Percentiles rank a stretch among this genome's conserved stretches.
phyloP scores from a whole-genome alignment of 106 monocot genomes.

The Dioscorea zingiberensis region DNA sequence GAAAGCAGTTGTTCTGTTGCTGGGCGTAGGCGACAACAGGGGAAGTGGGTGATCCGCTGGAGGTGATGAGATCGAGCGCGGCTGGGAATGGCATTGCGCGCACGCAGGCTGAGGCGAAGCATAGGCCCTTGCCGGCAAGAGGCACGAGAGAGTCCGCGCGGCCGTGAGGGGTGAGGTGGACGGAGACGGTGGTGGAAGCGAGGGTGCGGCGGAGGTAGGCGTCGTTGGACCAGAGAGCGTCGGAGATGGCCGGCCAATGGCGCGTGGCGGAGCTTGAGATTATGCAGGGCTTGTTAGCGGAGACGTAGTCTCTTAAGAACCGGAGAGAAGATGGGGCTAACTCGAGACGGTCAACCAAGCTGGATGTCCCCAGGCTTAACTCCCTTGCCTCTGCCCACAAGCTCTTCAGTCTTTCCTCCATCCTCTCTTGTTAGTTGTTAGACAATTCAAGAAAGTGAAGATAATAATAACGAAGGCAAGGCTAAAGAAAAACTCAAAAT shows the following conservation, averaged over 20 bases:
- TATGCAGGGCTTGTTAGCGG: slow-evolving; percentile 65
- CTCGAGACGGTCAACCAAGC: slow-evolving; percentile 35
- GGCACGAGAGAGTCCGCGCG: slow-evolving; percentile 79
- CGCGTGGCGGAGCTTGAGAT: slow-evolving; percentile 54
- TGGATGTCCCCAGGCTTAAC: slow-evolving; percentile 32
- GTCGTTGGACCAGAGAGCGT: slow-evolving; percentile 47
- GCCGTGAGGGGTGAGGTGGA: slow-evolving; percentile 90
- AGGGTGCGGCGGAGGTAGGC: slow-evolving; percentile 57
- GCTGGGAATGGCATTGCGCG: slow-evolving; percentile 35
- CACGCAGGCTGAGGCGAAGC: slow-evolving; percentile 72
- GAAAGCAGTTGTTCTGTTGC: slow-evolving; percentile 91
- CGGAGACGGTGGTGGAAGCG: slow-evolving; percentile 41
- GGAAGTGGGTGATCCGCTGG: slow-evolving; percentile 21
- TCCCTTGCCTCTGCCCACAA: slow-evolving; percentile 70
- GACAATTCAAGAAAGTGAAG: no score
- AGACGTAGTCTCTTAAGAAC: slow-evolving; percentile 71
- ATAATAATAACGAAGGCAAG: no score
- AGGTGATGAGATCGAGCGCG: slow-evolving; percentile 23
- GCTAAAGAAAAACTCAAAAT: no score
- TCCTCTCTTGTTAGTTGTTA: not conserved
- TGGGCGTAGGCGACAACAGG: slow-evolving; percentile 63
- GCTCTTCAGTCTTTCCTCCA: slow-evolving; percentile 22
- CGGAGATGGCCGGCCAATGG: slow-evolving; percentile 56
- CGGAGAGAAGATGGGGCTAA: slow-evolving; percentile 52
- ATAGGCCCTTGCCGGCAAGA: slow-evolving; percentile 1